Evolutionary conservation across 345 rosid genomes (phyloP), one percentile per base, ranked within the genome.

Genomic region (Aethionema arabicum): DNA sequence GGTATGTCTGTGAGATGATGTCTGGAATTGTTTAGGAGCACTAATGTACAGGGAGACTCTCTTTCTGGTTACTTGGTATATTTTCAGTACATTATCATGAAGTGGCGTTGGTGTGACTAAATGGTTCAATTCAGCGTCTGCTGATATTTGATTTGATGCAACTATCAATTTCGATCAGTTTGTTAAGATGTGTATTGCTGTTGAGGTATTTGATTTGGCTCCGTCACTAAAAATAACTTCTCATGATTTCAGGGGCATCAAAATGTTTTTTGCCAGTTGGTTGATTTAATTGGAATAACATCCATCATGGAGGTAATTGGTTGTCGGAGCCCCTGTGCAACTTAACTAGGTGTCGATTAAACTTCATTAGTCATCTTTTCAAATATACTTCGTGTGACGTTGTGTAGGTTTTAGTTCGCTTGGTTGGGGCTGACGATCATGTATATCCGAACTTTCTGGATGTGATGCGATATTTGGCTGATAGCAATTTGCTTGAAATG

Each of bases 261-360:
- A 64, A 83, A 78, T 61, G 82, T 91, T 57, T 65, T 91, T 45
- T 62, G 68, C 63, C 85, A 66, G 39, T 63, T 91, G 52, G 91
- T 91, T 46, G 98, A 87, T 71, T 79, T 91, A 33, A 84, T 91
- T 78, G 96, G 98, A 61, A 87, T 84, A 61, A 91, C 98, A 13
- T 91, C 98, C 52, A 76, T 91, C 40, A 85, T 87, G 95, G 98
- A 91, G 98, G 96, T 86, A 69, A 69, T 61, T 80, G 60, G 66
- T 52, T 32, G 21, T 76, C 67, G 36, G 52, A 56, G 55, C 58
- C 58, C 15, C 67, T 79, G 5, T 46, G 12, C 52, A 58, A 21
- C 56, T 42, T 48, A 58, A 21, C 56, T 42, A 44, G 48, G 56
- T 32, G 12, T 65, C 27, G 27, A 21, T 21, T 21, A 1, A 16